Base-by-base conservation (phyloP, 495 filamentous ascomycete species). In the Podospora didyma region DNA sequence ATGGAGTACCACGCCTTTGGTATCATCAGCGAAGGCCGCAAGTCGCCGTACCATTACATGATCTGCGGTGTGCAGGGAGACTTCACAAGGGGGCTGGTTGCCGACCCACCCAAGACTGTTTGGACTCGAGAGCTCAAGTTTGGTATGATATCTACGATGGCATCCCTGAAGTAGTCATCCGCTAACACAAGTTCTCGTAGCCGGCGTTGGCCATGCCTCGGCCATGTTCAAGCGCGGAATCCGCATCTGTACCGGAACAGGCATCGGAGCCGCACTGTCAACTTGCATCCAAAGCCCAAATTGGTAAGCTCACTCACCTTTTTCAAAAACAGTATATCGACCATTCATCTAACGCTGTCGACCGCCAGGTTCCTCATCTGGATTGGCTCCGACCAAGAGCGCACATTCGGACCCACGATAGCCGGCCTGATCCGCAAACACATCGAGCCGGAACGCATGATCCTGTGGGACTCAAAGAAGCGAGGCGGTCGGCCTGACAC, bases 1-100 rank as follows among this genome's bases (percentile, higher is more conserved):
- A 76, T 76, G 73, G 73, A 76, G 65, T 76, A 75, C 56, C 73
- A 76, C 53, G 72, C 73, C 28, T 76, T 76, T 45, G 73, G 73
- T 11, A 73, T 76, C 63, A 75, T 76, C 59, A 73, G 69, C 60
- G 73, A 73, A 59, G 68, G 73, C 24, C 66, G 65, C 12, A 71
- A 73, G 52, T 63, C 72, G 42, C 46, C 26, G 10, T 65, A 57
- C 54, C 72, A 76, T 57, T 76, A 76, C 58, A 71, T 76, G 68
- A 74, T 76, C 57, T 76, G 73, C 61, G 73, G 73, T 57, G 71
- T 76, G 49, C 73, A 76, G 57, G 73, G 73, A 35, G 73, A 76
- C 57, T 76, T 76, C 49, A 76, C 73, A 14, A 64, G 59, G 47
- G 58, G 61, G 23, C 67, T 76, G 31, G 73, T 76, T 14, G 62